These are phyloP conservation scores for Trypanosoma brucei DNA, from an alignment of 208 protist species.

Conservation along the genomic window DNA sequence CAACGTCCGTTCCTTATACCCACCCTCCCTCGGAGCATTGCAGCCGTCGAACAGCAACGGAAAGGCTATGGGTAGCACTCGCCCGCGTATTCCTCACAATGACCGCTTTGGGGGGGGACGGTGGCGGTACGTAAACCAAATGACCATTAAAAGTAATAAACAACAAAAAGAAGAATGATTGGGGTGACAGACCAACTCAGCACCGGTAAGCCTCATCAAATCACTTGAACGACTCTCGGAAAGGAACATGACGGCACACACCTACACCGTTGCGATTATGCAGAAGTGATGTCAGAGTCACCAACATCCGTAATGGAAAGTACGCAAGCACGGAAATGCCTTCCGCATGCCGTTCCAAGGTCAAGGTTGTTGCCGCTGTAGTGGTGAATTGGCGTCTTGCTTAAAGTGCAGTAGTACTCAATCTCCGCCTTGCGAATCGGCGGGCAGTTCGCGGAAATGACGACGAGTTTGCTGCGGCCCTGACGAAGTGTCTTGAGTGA, in stretches of 20 bases:
- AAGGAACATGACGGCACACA: too few relatives aligned
- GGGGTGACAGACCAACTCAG: not conserved
- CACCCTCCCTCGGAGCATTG: too few relatives aligned
- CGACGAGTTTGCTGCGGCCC: constrained; percentile 97
- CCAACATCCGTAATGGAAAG: constrained; percentile 98
- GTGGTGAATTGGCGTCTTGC: constrained; percentile 98
- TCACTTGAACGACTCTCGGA: too few relatives aligned
- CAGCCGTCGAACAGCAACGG: too few relatives aligned
- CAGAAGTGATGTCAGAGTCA: constrained; percentile 90
- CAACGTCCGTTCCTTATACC: too few relatives aligned
- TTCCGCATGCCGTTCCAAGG: constrained; percentile 98
- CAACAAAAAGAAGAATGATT: constrained; percentile 15
- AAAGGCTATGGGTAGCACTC: too few relatives aligned
- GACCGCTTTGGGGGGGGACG: not conserved
- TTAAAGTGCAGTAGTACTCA: constrained; percentile 99
- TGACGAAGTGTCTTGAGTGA: constrained; percentile 96
- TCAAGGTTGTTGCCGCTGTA: constrained; percentile 99
- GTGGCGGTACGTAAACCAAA: not conserved
- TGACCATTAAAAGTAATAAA: constrained; percentile 11
- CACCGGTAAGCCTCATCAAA: too few relatives aligned
- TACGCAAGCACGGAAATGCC: constrained; percentile 96
- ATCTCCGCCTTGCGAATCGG: constrained; percentile 98
- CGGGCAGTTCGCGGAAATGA: constrained; percentile 99
- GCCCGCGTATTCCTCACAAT: too few relatives aligned
- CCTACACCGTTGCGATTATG: not conserved